Base-by-base conservation (phyloP, 768 basidiomycete species). In the Russula compacta region DNA sequence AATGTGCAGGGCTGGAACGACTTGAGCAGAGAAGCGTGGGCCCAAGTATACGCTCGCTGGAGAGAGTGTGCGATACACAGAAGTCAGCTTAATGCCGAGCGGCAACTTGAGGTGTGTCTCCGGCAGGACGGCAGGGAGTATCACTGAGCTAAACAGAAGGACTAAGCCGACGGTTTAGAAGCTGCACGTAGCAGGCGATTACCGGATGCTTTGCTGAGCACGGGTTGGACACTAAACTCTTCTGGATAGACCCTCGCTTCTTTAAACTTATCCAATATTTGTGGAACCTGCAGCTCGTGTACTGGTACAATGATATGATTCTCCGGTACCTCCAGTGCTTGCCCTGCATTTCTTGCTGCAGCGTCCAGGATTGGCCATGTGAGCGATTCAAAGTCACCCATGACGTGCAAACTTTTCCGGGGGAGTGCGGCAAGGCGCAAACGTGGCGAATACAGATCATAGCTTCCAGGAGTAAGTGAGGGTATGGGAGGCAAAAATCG, bases 181-280 rank as follows among this genome's bases (percentile, higher is more conserved):
- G 35, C 17, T 17, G 29, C 29, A 24, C 19, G n/a, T 48, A 17
- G 36, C 39, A 42, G 7, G 40, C 11, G 43, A 70, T 53, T 63
- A 81, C 81, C 82, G 75, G 55, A 83, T 71, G 61, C 81, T 81
- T 67, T 81, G 81, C 66, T 83, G 82, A 0, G 81, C 82, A 3
- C 75, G 71, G 4, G 79, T 69, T 11, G 77, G 6, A 83, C 69
- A 47, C 64, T 69, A 61, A 77, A 79, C 44, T 76, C 73, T 44
- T 72, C 69, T 1, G 80, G 74, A 53, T 74, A 77, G 4, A 82
- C 69, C n/a, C 69, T 64, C 1, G 76, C 76, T 19, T 79, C 76
- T 4, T 75, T 68, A 66, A 83, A 82, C 61, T 82, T 82, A 53
- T 77, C 74, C 56, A 70, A 67, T 55, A 84, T 78, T 61, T 82